These are phyloP conservation scores for Firmiana major DNA, from an alignment of 345 rosid species.

Conservation along the genomic window DNA sequence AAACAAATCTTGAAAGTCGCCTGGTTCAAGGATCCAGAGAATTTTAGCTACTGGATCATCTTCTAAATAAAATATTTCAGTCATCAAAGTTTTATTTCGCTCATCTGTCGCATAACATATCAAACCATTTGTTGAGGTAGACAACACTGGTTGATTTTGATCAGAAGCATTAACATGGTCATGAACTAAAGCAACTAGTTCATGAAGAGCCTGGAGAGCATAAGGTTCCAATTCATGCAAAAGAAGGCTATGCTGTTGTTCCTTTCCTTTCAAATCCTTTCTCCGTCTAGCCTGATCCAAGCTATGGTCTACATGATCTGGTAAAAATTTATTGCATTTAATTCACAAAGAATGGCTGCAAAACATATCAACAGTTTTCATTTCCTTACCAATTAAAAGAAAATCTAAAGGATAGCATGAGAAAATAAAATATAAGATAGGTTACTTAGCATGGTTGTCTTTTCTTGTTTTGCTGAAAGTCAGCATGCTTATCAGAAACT, in stretches of 20 bases:
- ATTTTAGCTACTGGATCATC: slow-evolving; percentile 74
- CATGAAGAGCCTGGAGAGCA: slow-evolving; percentile 54
- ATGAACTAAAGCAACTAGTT: slow-evolving; percentile 77
- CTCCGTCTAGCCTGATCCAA: slow-evolving; percentile 24
- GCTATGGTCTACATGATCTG: slow-evolving; percentile 32
- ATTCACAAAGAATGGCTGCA: slow-evolving; percentile 16
- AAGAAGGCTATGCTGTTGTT: slow-evolving; percentile 23
- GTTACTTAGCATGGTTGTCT: not conserved
- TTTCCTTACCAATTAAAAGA: not conserved
- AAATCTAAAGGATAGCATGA: not conserved
- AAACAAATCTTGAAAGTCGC: slow-evolving; percentile 49
- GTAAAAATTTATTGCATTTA: slow-evolving; percentile 12
- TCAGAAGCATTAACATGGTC: slow-evolving; percentile 44
- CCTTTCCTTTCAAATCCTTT: slow-evolving; percentile 30
- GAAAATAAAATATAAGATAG: slow-evolving; percentile 6
- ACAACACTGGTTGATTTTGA: slow-evolving; percentile 28
- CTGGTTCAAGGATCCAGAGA: slow-evolving; percentile 54
- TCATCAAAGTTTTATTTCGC: slow-evolving; percentile 16
- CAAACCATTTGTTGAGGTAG: slow-evolving; percentile 34
- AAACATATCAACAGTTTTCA: not conserved
- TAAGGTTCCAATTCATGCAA: slow-evolving; percentile 48
- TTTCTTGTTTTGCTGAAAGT: not conserved
- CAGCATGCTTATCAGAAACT: slow-evolving; percentile 12
- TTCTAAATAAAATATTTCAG: slow-evolving; percentile 38
- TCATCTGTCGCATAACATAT: slow-evolving; percentile 25